phyloP scores from a whole-genome alignment of 768 basidiomycete species.

The Mycena amicta region DNA sequence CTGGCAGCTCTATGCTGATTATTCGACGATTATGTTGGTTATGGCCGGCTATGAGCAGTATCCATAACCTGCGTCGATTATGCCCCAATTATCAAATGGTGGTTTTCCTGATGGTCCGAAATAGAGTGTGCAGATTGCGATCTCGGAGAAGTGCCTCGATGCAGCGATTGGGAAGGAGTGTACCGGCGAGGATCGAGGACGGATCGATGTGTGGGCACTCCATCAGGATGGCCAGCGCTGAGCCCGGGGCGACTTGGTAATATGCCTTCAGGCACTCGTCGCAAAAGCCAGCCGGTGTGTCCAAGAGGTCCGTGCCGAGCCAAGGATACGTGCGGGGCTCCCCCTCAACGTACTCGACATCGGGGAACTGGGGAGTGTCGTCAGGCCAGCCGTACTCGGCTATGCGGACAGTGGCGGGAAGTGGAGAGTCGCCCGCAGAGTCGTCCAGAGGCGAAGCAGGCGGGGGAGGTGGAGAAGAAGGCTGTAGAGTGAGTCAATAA shows the following conservation, averaged over 20 bases:
- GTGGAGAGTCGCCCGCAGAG: too few relatives aligned
- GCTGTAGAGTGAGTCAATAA: too few relatives aligned
- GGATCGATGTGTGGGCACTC: not conserved
- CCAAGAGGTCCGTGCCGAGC: not conserved
- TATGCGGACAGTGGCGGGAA: not conserved
- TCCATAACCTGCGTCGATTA: too few relatives aligned
- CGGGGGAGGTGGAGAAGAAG: too few relatives aligned
- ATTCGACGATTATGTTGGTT: too few relatives aligned
- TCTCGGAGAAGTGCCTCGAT: not conserved
- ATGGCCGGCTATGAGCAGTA: too few relatives aligned
- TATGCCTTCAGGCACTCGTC: not conserved
- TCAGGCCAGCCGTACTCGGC: not conserved
- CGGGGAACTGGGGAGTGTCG: not conserved
- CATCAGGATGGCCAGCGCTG: not conserved
- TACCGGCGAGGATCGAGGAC: not conserved
- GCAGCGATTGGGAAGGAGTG: not conserved
- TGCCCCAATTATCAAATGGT: too few relatives aligned
- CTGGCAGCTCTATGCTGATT: too few relatives aligned
- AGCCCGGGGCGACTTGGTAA: not conserved
- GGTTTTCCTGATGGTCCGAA: too few relatives aligned
- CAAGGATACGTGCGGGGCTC: not conserved
- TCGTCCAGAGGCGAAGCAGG: too few relatives aligned
- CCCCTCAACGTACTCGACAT: not conserved
- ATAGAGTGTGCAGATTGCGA: not conserved
- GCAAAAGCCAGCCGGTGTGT: not conserved